Evolutionary conservation across 768 basidiomycete genomes (phyloP).

Genomic region (Suillus weaverae): DNA sequence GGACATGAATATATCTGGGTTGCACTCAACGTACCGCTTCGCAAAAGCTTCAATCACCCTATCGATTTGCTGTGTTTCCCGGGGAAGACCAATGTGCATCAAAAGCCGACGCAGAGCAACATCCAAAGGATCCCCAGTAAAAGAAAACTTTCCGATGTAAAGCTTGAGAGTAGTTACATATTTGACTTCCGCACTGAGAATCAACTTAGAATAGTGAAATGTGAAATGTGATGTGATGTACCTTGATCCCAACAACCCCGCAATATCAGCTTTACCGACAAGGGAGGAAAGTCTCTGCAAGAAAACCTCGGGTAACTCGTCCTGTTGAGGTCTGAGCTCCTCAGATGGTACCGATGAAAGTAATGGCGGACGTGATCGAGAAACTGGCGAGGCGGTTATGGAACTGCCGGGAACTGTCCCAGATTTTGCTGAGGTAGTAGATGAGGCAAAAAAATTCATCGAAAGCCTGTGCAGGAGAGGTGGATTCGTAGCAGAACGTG

Average conservation of each 20-base stretch:
- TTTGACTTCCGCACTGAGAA: slow-evolving; percentile 65
- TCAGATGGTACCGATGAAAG: slow-evolving; percentile 43
- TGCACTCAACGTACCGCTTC: slow-evolving; percentile 76
- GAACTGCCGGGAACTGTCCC: slow-evolving; percentile 13
- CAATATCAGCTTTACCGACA: slow-evolving; percentile 78
- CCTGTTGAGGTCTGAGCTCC: slow-evolving; percentile 53
- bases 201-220: slow-evolving; percentile 10
- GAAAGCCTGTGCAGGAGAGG: slow-evolving; percentile 71
- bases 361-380: slow-evolving; percentile 47
- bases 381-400: slow-evolving; percentile 22
- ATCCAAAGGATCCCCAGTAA: slow-evolving; percentile 80
- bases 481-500: slow-evolving; percentile 61
- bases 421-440: slow-evolving; percentile 36
- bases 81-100: slow-evolving; percentile 88
- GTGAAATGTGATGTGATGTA: slow-evolving; percentile 32
- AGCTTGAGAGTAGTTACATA: slow-evolving; percentile 64
- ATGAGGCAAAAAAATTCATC: slow-evolving; percentile 57
- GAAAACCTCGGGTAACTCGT: slow-evolving; percentile 73
- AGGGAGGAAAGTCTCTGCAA: slow-evolving; percentile 60
- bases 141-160: slow-evolving; percentile 79
- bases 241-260: slow-evolving; percentile 80
- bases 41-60: slow-evolving; percentile 97
- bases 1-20: slow-evolving; percentile 74
- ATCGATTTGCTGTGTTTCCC: slow-evolving; percentile 98
- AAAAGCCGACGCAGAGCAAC: slow-evolving; percentile 86